Base-by-base conservation (phyloP, 2,329 filamentous ascomycete species). In the Diaporthe vexans region DNA sequence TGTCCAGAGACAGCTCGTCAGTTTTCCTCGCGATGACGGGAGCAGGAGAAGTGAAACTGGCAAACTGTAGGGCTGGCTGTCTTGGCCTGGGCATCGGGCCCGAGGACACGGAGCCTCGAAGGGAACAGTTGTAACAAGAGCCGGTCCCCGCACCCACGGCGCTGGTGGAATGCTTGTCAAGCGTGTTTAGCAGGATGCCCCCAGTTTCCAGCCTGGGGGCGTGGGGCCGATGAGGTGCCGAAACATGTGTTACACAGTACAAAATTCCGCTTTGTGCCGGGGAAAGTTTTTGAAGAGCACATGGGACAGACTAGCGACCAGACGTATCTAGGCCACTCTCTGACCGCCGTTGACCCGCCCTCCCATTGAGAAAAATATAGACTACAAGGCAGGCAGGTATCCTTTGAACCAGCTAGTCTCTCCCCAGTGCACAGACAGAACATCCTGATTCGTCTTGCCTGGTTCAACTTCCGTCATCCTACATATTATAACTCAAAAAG, bases 231-330 rank as follows among this genome's bases (percentile, higher is more conserved):
- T 37, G 29, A 67, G 63, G 8, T 54, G 63, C 63, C 63, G 63
- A 54, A 68, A 54, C 63, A 40, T 54, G 63, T 68, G 63, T 68
- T 40, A 68, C 63, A 68, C 63, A 52, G 63, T 68, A 68, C 48
- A 68, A 54, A 68, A 68, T 40, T 46, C 37, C 48, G 48, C 63
- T 40, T 68, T 54, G 63, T 68, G 63, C 46, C 48, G 63, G 29
- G 46, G 26, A 37, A 68, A 48, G 40, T 43, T 40, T 68, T 68
- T 26, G 19, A 24, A 29, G 48, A n/a, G 33, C 33, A 54, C 15
- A 54, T 52, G 33, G 46, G 11, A 54, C 48, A 40, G 13, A 37
- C 48, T 54, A 68, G 52, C 43, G 29, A 65, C 29, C 21, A 40
- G 63, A 52, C 46, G 21, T 37, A 19, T n/a, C 26, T 52, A 51